These are phyloP conservation scores for Echinosophora koreensis DNA, from an alignment of 306 rosid genomes.

Conservation along the genomic window DNA sequence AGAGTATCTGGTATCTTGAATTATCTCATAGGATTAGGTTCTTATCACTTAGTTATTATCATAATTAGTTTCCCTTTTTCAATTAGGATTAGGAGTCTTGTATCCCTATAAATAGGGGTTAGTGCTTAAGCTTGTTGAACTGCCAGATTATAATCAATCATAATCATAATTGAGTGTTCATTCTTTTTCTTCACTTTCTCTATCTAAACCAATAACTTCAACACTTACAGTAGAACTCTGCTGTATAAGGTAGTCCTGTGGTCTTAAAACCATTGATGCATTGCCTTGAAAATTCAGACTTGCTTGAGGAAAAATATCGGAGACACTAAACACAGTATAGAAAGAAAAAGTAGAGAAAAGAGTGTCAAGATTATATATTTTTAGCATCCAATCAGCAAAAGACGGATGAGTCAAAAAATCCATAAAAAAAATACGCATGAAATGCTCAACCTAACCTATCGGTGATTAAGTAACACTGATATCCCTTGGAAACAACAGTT, in stretches of 20 bases:
- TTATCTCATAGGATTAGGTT: no score
- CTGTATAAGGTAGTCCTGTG: slow-evolving; percentile 93
- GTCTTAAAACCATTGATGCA: slow-evolving; percentile 76
- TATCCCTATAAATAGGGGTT: no score
- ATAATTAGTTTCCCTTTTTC: no score
- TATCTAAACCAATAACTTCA: no score
- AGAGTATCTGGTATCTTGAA: no score
- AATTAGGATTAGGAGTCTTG: no score
- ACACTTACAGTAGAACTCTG: slow-evolving; percentile 83
- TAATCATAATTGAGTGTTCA: no score
- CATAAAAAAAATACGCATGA: slow-evolving; percentile 4
- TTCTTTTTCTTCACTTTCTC: no score
- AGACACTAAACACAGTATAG: slow-evolving; percentile 59
- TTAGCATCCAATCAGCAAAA: slow-evolving; percentile 20
- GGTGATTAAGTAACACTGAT: slow-evolving; percentile 76
- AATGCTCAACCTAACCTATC: slow-evolving; percentile 73
- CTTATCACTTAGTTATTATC: no score
- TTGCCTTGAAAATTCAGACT: slow-evolving; percentile 90
- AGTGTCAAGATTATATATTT: slow-evolving; percentile 38
- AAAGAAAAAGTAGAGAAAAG: slow-evolving; percentile 31
- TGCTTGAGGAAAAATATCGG: slow-evolving; percentile 86
- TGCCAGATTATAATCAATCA: no score
- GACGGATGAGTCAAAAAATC: background rate
- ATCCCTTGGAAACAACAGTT: slow-evolving; percentile 67
- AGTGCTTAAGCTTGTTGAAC: no score